A percentile compares a stretch with the other conserved stretches of the same genome.
Conservation (phyloP, 2,329 filamentous ascomycete species). For the Coniochaeta pulveracea region DNA sequence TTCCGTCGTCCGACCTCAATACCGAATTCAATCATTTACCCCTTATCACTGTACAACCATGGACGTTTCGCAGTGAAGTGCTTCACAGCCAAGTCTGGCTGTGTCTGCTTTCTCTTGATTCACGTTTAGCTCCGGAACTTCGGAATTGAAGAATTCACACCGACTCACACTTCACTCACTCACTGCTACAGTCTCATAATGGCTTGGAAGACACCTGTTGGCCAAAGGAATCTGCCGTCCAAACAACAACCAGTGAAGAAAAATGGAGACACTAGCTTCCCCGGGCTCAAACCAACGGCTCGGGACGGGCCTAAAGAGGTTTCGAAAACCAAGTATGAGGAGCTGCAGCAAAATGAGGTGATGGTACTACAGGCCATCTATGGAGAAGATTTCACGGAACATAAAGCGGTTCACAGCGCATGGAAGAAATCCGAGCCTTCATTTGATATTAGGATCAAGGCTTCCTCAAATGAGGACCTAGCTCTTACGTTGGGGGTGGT, state of each 20-base stretch:
- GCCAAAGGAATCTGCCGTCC: constrained; percentile 36
- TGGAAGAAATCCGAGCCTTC: constrained; percentile 87
- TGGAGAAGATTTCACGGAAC: constrained; percentile 72
- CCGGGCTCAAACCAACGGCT: constrained; percentile 34
- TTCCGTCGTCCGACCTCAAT: no score
- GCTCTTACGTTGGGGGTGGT: constrained; percentile 64
- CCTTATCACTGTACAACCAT: constrained; percentile 21
- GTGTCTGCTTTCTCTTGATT: constrained; percentile 28
- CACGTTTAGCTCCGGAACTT: no score
- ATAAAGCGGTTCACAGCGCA: constrained; percentile 58
- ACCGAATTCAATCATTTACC: constrained; percentile 4
- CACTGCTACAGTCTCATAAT: constrained; percentile 23
- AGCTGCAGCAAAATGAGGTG: constrained; percentile 80
- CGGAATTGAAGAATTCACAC: background rate
- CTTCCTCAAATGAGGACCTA: constrained; percentile 62
- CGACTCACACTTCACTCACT: constrained; percentile 1
- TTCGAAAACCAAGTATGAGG: constrained; percentile 57
- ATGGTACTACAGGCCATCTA: constrained; percentile 81
- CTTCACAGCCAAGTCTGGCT: constrained; percentile 38
- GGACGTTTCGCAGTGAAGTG: constrained; percentile 34
- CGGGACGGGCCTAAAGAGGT: constrained; percentile 27
- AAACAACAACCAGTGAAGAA: constrained; percentile 24
- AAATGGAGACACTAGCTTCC: constrained; percentile 34
- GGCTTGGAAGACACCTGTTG: constrained; percentile 38
- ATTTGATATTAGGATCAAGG: constrained; percentile 70